These are phyloP conservation scores for Vigna unguiculata DNA, from an alignment of 306 rosid genomes.

Conservation along the genomic window DNA sequence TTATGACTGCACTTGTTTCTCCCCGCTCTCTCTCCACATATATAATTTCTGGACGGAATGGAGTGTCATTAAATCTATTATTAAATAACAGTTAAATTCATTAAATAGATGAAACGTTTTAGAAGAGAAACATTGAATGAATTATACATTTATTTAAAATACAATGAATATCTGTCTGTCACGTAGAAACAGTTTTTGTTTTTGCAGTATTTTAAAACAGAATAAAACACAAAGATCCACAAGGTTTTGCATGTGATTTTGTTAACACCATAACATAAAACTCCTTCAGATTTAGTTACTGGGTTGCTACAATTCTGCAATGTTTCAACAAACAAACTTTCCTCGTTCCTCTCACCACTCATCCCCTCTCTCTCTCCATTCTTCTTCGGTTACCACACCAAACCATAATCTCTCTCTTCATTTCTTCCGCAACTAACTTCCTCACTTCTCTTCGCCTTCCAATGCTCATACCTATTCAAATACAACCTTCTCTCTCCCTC, in stretches of 20 bases:
- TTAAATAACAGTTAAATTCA: too few relatives aligned
- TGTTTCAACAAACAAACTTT: slow-evolving; percentile 13
- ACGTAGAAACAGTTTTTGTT: too few relatives aligned
- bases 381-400: neutral
- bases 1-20: too few relatives aligned
- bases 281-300: neutral
- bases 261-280: neutral
- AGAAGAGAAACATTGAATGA: too few relatives aligned
- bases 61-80: too few relatives aligned
- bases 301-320: slow-evolving; percentile 1
- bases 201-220: neutral
- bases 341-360: too few relatives aligned
- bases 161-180: too few relatives aligned
- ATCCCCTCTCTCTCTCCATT: neutral
- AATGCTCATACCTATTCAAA: slow-evolving; percentile 15
- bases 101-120: too few relatives aligned
- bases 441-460: neutral
- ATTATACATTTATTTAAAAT: too few relatives aligned
- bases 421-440: neutral
- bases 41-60: too few relatives aligned
- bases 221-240: neutral
- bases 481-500: neutral
- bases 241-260: neutral
- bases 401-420: neutral
- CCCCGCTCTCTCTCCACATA: too few relatives aligned